Percentiles rank a stretch among this genome's conserved stretches.
Conservation (phyloP, 1,284 basidiomycete genomes). For the Psilocybe mexicana region DNA sequence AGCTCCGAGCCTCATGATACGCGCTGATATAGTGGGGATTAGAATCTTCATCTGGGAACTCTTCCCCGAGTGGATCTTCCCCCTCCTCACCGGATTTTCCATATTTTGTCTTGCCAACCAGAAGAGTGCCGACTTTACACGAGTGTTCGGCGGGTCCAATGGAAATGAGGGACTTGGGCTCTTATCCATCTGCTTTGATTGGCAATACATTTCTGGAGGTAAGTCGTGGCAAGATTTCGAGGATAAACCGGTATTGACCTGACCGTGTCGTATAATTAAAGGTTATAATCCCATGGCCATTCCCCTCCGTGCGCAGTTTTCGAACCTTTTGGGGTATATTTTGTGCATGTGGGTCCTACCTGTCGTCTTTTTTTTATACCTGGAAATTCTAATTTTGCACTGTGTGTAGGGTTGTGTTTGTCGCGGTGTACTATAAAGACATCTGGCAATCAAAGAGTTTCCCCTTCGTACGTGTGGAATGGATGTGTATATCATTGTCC, state of each 20-base stretch:
- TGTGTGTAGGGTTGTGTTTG: slow-evolving; percentile 39
- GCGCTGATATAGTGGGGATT: slow-evolving; percentile 15
- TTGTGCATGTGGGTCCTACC: slow-evolving; percentile 42
- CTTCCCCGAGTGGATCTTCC: slow-evolving; percentile 54
- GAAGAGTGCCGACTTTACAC: slow-evolving; percentile 46
- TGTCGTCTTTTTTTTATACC: too few species aligned
- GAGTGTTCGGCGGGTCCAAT: slow-evolving; percentile 60
- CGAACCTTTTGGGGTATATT: slow-evolving; percentile 42
- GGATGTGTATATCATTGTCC: neutral
- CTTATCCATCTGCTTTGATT: slow-evolving; percentile 53
- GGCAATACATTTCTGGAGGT: slow-evolving; percentile 52
- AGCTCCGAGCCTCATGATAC: slow-evolving; percentile 5
- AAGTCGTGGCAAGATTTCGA: slow-evolving; percentile 19
- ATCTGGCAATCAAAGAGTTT: slow-evolving; percentile 49
- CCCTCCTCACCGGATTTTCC: slow-evolving; percentile 38
- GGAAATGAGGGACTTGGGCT: slow-evolving; percentile 50
- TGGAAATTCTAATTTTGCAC: neutral
- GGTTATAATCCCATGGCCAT: slow-evolving; percentile 43
- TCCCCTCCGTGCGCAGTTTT: slow-evolving; percentile 45
- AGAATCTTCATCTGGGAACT: slow-evolving; percentile 55
- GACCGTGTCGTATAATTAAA: neutral
- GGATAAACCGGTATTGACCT: neutral
- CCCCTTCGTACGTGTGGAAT: slow-evolving; percentile 42
- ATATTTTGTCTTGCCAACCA: slow-evolving; percentile 63
- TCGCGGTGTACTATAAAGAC: slow-evolving; percentile 44